phyloP scores from a whole-genome alignment of 2,329 filamentous ascomycete genomes.

The Penicillium oxalicum region DNA sequence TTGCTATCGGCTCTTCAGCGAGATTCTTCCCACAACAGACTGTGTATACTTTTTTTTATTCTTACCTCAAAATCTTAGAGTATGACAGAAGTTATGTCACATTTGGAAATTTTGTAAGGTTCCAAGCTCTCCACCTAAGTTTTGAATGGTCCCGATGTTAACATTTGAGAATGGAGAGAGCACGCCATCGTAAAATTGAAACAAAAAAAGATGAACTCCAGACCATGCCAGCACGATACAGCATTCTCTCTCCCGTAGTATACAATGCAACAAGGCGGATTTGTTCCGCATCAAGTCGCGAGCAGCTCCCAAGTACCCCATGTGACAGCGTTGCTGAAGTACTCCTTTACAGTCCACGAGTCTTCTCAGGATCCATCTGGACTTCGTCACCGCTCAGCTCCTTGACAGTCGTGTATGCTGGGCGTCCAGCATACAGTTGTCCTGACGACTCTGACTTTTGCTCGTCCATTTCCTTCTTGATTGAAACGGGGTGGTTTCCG shows the following conservation, averaged over 20 bases:
- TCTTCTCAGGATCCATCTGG: conserved; percentile 45
- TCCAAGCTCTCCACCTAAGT: too few species aligned
- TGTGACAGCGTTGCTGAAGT: too few species aligned
- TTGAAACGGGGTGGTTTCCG: conserved; percentile 79
- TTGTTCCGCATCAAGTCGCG: not conserved
- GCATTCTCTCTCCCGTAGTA: conserved; percentile 4
- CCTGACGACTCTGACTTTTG: conserved; percentile 44
- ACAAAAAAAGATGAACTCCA: conserved; percentile 14
- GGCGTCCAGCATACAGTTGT: conserved; percentile 73
- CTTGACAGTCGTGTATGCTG: conserved; percentile 62
- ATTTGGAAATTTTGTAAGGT: too few species aligned
- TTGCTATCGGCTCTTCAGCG: too few species aligned
- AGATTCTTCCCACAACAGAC: too few species aligned
- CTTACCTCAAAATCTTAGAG: conserved; percentile 2
- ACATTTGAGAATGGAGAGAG: conserved; percentile 8
- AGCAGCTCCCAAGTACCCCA: not conserved
- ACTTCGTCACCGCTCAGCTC: conserved; percentile 62
- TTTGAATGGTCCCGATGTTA: not conserved
- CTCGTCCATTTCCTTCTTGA: conserved; percentile 58
- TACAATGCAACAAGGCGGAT: conserved; percentile 1
- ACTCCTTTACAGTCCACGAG: conserved; percentile 35
- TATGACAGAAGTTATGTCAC: not conserved
- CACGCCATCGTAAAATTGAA: not conserved
- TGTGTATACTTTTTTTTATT: not conserved
- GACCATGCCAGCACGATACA: conserved; percentile 22